phyloP scores from a whole-genome alignment of 805 yeast species.

The Candida dajiaensis region DNA sequence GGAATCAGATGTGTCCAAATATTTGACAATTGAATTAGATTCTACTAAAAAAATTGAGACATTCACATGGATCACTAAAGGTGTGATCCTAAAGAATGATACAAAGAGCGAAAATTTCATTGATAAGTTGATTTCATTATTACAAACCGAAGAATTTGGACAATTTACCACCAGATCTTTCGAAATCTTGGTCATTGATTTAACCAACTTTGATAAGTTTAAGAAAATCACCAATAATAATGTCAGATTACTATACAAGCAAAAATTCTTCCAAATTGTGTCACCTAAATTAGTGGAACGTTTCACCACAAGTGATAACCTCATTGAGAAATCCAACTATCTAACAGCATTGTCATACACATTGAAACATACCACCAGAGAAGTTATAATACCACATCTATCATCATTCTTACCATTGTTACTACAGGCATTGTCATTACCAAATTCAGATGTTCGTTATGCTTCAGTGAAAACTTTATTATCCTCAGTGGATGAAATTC shows the following conservation, averaged over 20 bases:
- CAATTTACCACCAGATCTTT: slow-evolving; percentile 45
- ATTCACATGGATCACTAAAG: slow-evolving; percentile 67
- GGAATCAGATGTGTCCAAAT: slow-evolving; percentile 14
- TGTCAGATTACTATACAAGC: slow-evolving; percentile 70
- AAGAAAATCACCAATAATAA: slow-evolving; percentile 45
- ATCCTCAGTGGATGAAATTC: slow-evolving; percentile 50
- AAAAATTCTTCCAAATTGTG: slow-evolving; percentile 59
- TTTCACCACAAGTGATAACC: slow-evolving; percentile 27
- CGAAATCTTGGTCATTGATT: slow-evolving; percentile 62
- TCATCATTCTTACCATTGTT: slow-evolving; percentile 63
- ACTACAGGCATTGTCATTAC: slow-evolving; percentile 52
- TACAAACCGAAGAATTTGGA: slow-evolving; percentile 30
- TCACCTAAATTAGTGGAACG: slow-evolving; percentile 50
- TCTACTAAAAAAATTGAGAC: slow-evolving; percentile 41
- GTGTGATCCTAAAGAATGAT: slow-evolving; percentile 55
- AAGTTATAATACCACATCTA: slow-evolving; percentile 61
- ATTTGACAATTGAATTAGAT: slow-evolving; percentile 1
- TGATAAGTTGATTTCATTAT: slow-evolving; percentile 28
- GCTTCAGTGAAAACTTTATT: slow-evolving; percentile 58
- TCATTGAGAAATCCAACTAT: slow-evolving; percentile 40
- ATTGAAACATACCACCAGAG: slow-evolving; percentile 56
- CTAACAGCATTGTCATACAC: slow-evolving; percentile 64
- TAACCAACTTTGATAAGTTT: slow-evolving; percentile 49
- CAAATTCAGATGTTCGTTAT: slow-evolving; percentile 38
- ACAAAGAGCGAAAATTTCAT: slow-evolving; percentile 28